phyloP scores from a whole-genome alignment of 306 rosid species.

The Fragaria ananassa region DNA sequence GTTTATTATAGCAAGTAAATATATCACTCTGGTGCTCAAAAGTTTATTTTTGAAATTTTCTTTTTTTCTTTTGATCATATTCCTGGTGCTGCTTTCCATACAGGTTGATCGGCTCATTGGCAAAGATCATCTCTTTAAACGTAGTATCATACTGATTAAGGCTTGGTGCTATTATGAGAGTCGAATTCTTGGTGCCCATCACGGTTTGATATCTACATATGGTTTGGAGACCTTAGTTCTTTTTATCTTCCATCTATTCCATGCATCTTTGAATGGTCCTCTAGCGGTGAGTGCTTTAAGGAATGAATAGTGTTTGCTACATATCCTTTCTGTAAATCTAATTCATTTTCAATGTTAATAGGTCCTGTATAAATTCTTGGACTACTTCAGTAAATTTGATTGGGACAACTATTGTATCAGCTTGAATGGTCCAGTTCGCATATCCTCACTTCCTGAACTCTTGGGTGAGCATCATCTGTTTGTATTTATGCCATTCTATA shows the following conservation, averaged over 20 bases:
- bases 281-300: constrained; percentile 66
- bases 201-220: constrained; percentile 91
- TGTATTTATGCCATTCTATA: constrained; percentile 13
- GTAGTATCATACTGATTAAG: constrained; percentile 80
- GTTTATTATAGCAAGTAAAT: neutral
- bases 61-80: neutral
- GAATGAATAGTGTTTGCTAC: neutral
- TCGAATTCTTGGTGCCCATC: constrained; percentile 90
- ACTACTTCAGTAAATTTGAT: constrained; percentile 89
- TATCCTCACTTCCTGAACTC: constrained; percentile 70
- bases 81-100: constrained; percentile 6
- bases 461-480: constrained; percentile 46
- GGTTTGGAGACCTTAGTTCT: constrained; percentile 91
- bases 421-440: constrained; percentile 82
- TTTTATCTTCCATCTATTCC: constrained; percentile 80
- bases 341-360: constrained; percentile 25
- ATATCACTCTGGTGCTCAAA: neutral
- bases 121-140: constrained; percentile 83
- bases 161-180: constrained; percentile 99
- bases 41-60: neutral
- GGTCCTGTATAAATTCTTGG: constrained; percentile 88
- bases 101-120: constrained; percentile 82
- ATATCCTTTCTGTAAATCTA: neutral
- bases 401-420: constrained; percentile 93
- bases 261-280: constrained; percentile 73